Evolutionary conservation across 2,329 filamentous ascomycete species (phyloP), one percentile per base, ranked within the genome.

Genomic region (Cladophialophora bantiana): DNA sequence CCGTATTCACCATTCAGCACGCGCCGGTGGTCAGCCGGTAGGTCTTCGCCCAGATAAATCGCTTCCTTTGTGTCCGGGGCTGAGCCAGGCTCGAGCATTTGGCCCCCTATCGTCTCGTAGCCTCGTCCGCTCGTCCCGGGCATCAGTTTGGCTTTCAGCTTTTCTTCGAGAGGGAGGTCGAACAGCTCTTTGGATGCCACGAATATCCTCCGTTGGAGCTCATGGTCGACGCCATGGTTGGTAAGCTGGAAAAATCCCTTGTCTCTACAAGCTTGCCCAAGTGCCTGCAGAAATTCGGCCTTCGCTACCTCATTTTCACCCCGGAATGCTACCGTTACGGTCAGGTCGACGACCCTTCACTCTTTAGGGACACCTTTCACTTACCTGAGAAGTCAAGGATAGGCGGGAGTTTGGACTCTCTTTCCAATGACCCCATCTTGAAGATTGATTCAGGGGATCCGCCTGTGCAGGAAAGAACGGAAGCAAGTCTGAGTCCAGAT

Each of bases 141-240:
- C 20, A 15, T 35, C 12, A 68, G 62, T 56, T 26, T 66, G 32
- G 72, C 72, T 55, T 70, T 69, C 53, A 70, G 53, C 62, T 75
- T 75, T 12, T 62, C 67, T 50, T 74, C 73, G 1, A 70, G n/a
- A 0, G 73, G 71, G 5, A 86, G 77, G 2, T 77, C 74, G 71
- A 88, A 87, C 72, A 87, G 80, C 12, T 76, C 76, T 68, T 80
- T 77, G n/a, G 80, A 76, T 7, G 62, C 62, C 1, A 54, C 53
- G 20, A 86, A 77, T 1, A 81, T 77, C 1, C 73, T 72, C 10
- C 78, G 66, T 68, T 82, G 83, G 13, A 83, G 73, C 4, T 71
- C 66, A 2, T 75, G 66, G 0, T 80, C 73, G 3, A 86, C 77
- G 4, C 78, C 75, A 69, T 86, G 83, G 12, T 81, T 81, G 6